phyloP scores from a whole-genome alignment of 2,329 filamentous ascomycete species.

The Thielaviopsis musarum region DNA sequence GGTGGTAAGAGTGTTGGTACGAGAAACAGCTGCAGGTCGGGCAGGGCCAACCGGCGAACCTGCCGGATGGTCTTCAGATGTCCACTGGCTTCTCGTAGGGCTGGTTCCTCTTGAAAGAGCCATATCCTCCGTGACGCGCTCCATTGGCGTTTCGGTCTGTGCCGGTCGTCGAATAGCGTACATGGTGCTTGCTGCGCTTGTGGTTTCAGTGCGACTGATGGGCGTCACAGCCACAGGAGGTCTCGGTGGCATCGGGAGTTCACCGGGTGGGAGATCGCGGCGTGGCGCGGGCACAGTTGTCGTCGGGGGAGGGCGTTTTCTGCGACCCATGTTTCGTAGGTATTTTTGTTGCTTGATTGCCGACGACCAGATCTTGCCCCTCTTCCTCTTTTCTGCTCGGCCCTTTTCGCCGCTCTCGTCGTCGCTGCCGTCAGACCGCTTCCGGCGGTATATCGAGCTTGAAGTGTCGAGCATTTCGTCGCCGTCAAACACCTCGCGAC shows the following conservation, averaged over 20 bases:
- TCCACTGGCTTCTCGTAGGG: conserved; percentile 12
- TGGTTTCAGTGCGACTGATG: conserved; percentile 43
- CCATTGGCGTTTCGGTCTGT: conserved; percentile 28
- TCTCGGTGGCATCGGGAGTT: conserved; percentile 36
- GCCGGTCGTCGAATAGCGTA: conserved; percentile 47
- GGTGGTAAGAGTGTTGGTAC: not conserved
- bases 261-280: conserved; percentile 26
- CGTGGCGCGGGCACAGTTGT: conserved; percentile 16
- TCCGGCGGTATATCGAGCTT: conserved; percentile 25
- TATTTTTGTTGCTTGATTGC: conserved; percentile 3
- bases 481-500: conserved; percentile 80
- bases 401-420: conserved; percentile 10
- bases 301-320: conserved; percentile 14
- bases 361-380: not conserved
- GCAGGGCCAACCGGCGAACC: not conserved
- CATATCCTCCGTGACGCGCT: conserved; percentile 7
- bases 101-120: conserved; percentile 1
- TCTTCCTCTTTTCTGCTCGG: not conserved
- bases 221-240: conserved; percentile 38
- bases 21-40: not conserved
- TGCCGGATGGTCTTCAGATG: not conserved
- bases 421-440: conserved; percentile 4
- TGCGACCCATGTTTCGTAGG: not conserved
- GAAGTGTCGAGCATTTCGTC: conserved; percentile 72
- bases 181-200: conserved; percentile 45